Conservation (phyloP, 2,329 filamentous ascomycete genomes). For the Dothideomycetes sp. region DNA sequence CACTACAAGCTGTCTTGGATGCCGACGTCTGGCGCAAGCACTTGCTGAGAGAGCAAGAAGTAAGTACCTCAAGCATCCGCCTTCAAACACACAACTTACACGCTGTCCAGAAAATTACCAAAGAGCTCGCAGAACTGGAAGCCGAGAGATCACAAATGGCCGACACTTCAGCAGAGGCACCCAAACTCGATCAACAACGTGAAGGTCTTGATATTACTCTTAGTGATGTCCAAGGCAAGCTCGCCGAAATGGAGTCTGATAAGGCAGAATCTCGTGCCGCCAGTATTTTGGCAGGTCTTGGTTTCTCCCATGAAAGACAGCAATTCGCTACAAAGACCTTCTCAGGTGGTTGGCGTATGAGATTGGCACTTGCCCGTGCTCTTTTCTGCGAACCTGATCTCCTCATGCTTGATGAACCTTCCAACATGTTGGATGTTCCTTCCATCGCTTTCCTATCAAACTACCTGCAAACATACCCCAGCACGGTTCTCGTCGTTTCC, state of each 20-base stretch:
- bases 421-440: conserved; percentile 99
- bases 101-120: conserved; percentile 53
- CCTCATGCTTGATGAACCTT: conserved; percentile 94
- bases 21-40: conserved; percentile 99
- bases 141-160: conserved; percentile 68
- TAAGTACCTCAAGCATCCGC: neutral
- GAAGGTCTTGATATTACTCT: conserved; percentile 86
- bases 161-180: conserved; percentile 84
- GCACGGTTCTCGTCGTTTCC: conserved; percentile 89
- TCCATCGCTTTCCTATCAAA: conserved; percentile 96
- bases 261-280: conserved; percentile 93
- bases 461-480: conserved; percentile 89
- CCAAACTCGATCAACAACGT: conserved; percentile 72
- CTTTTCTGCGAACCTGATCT: conserved; percentile 97
- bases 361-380: conserved; percentile 84
- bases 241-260: conserved; percentile 98
- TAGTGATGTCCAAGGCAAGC: conserved; percentile 81
- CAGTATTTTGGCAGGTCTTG: conserved; percentile 91
- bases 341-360: conserved; percentile 99
- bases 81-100: conserved; percentile 23
- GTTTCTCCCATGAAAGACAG: conserved; percentile 89
- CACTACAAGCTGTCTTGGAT: conserved; percentile 88
- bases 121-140: conserved; percentile 69
- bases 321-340: conserved; percentile 93
- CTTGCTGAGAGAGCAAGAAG: conserved; percentile 73